Evolutionary conservation across 768 basidiomycete genomes (phyloP), one percentile per base, ranked within the genome.

Genomic region (Ramaria sp.): DNA sequence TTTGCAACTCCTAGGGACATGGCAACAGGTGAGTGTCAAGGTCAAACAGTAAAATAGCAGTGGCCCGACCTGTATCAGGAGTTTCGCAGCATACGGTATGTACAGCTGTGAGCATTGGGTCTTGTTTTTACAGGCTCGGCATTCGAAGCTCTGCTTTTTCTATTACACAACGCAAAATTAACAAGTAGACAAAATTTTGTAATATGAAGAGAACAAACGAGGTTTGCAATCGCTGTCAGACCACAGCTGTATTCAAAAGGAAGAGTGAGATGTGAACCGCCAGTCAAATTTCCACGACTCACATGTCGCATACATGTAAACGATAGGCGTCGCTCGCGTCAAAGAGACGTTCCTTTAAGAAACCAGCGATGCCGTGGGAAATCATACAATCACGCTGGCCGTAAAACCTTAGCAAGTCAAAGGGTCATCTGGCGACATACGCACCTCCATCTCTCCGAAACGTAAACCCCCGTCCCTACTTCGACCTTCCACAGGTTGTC

Each of bases 111-210:
- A 91, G 68, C 88, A 88, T 33, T 90, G 90, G 17, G 92, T 95
- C 75, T 94, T 94, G 75, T 96, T 97, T 68, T 93, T 89, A 73
- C 95, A 98, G 22, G 93, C 88, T 55, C 95, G 88, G 67, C 96
- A 99, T 78, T 98, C 92, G 69, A 97, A 98, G 39, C 84, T 93
- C 79, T 97, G 95, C 71, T 97, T 97, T 86, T 98, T 97, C 82
- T 84, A 62, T 30, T 39, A 60, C 37, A 56, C 60, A 38, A 9
- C 7, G 20, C 41, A 63, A 10, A 63, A 54, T 59, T 34, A 63
- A 20, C 27, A 12, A 4, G 59, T 54, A 30, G 41, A 1, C 27
- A 22, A 12, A 47, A n/a, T 24, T n/a, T 12, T 45, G 22, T 41
- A 43, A 60, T 46, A 53, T n/a, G 22, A 22, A 76, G 86, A 54